Evolutionary conservation across 1,284 basidiomycete genomes (phyloP).

Genomic region (Polyporus tsugae): DNA sequence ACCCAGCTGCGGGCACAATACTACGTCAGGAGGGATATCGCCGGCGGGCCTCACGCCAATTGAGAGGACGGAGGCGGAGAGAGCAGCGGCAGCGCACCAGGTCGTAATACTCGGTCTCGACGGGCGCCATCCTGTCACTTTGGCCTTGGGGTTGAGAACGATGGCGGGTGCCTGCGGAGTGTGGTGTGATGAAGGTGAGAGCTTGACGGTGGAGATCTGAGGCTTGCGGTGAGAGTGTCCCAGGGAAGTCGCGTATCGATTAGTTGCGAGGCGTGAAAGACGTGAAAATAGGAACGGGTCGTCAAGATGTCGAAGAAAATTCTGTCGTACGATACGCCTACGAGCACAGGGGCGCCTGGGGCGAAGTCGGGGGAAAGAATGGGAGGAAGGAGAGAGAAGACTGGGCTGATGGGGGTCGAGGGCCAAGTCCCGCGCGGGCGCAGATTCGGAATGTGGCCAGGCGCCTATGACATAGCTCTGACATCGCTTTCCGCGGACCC

Average conservation of each 20-base stretch:
- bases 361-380: conserved; percentile 3
- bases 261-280: conserved; percentile 1
- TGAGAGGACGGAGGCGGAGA: neutral
- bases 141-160: conserved; percentile 6
- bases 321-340: neutral
- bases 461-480: conserved; percentile 28
- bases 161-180: neutral
- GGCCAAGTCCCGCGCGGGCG: conserved; percentile 13
- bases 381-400: conserved; percentile 11
- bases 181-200: neutral
- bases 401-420: conserved; percentile 11
- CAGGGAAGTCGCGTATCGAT: neutral
- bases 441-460: conserved; percentile 8
- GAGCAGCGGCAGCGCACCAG: conserved; percentile 44
- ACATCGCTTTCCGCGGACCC: conserved; percentile 17
- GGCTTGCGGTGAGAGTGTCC: conserved; percentile 1
- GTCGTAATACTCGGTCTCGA: conserved; percentile 61
- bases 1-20: conserved; percentile 46
- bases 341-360: neutral
- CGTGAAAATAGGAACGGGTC: neutral
- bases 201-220: neutral
- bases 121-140: conserved; percentile 48
- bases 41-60: neutral
- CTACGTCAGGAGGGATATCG: neutral
- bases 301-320: neutral